These are phyloP conservation scores for Aaosphaeria arxii DNA, from an alignment of 2,329 filamentous ascomycete species.

Conservation along the genomic window DNA sequence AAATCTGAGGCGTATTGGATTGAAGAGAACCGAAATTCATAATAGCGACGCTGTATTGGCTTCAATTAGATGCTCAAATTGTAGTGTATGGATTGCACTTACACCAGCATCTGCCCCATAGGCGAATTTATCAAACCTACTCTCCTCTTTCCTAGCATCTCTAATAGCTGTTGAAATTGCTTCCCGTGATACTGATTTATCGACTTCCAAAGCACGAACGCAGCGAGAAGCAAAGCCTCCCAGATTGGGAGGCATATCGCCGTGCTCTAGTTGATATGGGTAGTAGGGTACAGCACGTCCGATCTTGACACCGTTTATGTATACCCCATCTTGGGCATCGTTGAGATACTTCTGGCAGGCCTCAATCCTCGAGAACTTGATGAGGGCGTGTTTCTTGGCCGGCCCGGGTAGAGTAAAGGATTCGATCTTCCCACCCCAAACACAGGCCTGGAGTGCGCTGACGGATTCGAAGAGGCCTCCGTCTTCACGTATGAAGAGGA, in stretches of 20 bases:
- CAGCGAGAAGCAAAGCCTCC: constrained; percentile 43
- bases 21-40: constrained; percentile 49
- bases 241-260: constrained; percentile 25
- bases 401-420: constrained; percentile 21
- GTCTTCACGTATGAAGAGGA: not conserved
- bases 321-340: constrained; percentile 34
- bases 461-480: constrained; percentile 14
- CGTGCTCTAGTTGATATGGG: constrained; percentile 15
- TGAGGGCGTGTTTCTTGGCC: constrained; percentile 19
- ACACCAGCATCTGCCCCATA: constrained; percentile 38
- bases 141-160: constrained; percentile 15
- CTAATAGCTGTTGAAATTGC: not conserved
- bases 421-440: constrained; percentile 38
- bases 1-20: constrained; percentile 48
- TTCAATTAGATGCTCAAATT: not conserved
- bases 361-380: constrained; percentile 33
- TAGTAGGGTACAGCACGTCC: not conserved
- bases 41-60: constrained; percentile 36
- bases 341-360: constrained; percentile 30
- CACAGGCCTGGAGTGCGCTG: constrained; percentile 29
- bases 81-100: constrained; percentile 38
- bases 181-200: constrained; percentile 40
- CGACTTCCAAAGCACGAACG: constrained; percentile 42
- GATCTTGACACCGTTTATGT: constrained; percentile 13
- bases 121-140: constrained; percentile 44